A percentile compares a stretch with the other conserved stretches of the same genome.
Conservation (phyloP, 2,329 filamentous ascomycete species). For the Fusarium bulbicola region DNA sequence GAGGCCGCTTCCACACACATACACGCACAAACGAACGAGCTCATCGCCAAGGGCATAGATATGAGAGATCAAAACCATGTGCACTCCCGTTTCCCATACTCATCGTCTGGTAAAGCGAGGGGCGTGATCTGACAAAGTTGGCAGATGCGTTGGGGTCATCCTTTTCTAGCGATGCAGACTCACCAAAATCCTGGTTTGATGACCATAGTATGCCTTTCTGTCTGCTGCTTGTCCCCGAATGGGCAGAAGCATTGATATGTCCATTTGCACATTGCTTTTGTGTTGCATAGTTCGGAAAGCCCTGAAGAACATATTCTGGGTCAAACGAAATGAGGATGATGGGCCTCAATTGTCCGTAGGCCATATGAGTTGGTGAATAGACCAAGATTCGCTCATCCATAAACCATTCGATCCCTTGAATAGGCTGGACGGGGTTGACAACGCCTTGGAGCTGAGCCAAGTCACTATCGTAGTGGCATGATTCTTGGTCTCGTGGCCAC, state of each 20-base stretch:
- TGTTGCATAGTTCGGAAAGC: slow-evolving; percentile 21
- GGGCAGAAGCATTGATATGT: background rate
- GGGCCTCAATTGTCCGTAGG: slow-evolving; percentile 19
- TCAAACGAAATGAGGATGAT: slow-evolving; percentile 45
- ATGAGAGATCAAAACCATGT: slow-evolving; percentile 33
- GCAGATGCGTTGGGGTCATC: background rate
- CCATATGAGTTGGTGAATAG: slow-evolving; percentile 47
- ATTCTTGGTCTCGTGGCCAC: slow-evolving; percentile 38
- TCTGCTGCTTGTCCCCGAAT: background rate
- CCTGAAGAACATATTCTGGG: slow-evolving; percentile 37
- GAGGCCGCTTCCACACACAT: background rate
- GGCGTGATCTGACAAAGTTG: slow-evolving; percentile 5
- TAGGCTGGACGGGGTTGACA: slow-evolving; percentile 45
- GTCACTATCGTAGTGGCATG: background rate
- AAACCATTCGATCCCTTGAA: slow-evolving; percentile 51
- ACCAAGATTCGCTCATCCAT: slow-evolving; percentile 60
- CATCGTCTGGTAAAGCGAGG: slow-evolving; percentile 27
- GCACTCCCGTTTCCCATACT: slow-evolving; percentile 29
- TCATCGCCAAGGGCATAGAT: background rate
- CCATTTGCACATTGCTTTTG: background rate
- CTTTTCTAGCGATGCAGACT: background rate
- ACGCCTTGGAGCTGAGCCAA: slow-evolving; percentile 47
- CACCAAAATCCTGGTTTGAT: background rate
- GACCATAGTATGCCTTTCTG: background rate
- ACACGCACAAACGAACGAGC: background rate